Base-by-base conservation (phyloP, 495 filamentous ascomycete species). In the Trichocladium antarcticum region DNA sequence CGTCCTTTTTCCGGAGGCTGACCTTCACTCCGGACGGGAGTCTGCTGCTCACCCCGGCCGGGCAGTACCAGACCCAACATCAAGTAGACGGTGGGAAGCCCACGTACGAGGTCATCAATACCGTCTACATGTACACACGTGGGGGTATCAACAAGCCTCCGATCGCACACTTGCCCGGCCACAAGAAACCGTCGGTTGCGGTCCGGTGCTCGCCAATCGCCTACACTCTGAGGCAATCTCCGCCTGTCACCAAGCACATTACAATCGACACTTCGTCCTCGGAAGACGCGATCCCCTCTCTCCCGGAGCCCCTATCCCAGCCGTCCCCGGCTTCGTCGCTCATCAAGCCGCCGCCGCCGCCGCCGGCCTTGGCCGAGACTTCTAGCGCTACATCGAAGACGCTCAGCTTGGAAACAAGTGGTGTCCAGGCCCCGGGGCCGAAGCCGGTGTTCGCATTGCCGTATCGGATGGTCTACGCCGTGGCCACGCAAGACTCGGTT, bases 121-220 rank as follows among this genome's bases (percentile, higher is more conserved):
- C 93, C 0, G 93, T 97, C 22, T 99, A 97, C 66, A 87, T 99
- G 39, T 99, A 99, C 61, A 96, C 90, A 0, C 78, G 93, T 50
- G 93, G 88, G 15, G 93, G 93, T 11, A 85, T 99, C 57, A 97
- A 95, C 65, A 96, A 90, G 62, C 89, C 93, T 12, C 93, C 93
- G 14, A 85, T 99, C 49, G 88, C 93, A n/a, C 90, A 96, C 68
- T 76, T 99, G 27, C 93, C 93, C 0, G 93, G 92, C 1, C 90
- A 96, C 58, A 99, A 96, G 72, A 99, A 99, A 61, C 90, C 93
- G 8, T 99, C 93, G 1, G 86, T 99, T 11, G 93, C 87, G 4
- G 86, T 99, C 38, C 83, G 84, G 61, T 99, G 92, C 65, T 99
- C 90, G 1, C 89, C 93, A 0, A 66, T 95, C 2, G 81, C 83